Conservation (phyloP, 1,139 yeast genomes). For the Sugiyamaella sp. region DNA sequence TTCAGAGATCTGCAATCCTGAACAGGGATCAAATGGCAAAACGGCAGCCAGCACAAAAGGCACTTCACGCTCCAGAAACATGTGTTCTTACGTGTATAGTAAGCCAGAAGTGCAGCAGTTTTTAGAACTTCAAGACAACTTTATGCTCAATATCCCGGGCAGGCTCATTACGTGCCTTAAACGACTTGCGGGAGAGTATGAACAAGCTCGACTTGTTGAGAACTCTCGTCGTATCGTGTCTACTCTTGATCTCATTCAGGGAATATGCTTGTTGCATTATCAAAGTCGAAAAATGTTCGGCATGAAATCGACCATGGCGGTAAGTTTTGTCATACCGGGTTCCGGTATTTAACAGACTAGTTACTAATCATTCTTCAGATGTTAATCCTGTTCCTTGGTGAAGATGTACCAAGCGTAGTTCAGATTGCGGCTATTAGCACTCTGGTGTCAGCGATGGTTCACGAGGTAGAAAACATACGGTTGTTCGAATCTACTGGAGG, state of each 20-base stretch:
- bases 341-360: neutral
- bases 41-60: constrained; percentile 15
- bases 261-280: constrained; percentile 63
- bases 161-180: constrained; percentile 42
- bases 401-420: constrained; percentile 33
- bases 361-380: constrained; percentile 22
- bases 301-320: constrained; percentile 41
- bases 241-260: constrained; percentile 57
- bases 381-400: constrained; percentile 30
- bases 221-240: constrained; percentile 30
- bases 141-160: constrained; percentile 53
- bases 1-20: constrained; percentile 16
- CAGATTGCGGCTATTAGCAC: constrained; percentile 57
- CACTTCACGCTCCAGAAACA: constrained; percentile 17
- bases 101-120: constrained; percentile 48
- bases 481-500: constrained; percentile 65
- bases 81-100: constrained; percentile 22
- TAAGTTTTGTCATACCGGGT: constrained; percentile 17
- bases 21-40: constrained; percentile 1
- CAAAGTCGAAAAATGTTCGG: constrained; percentile 54
- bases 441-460: constrained; percentile 61
- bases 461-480: constrained; percentile 59
- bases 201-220: neutral
- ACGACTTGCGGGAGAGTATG: constrained; percentile 14
- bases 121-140: constrained; percentile 53